Evolutionary conservation across 163 green algal genomes (phyloP).

Genomic region (Chlorella variabilis): DNA sequence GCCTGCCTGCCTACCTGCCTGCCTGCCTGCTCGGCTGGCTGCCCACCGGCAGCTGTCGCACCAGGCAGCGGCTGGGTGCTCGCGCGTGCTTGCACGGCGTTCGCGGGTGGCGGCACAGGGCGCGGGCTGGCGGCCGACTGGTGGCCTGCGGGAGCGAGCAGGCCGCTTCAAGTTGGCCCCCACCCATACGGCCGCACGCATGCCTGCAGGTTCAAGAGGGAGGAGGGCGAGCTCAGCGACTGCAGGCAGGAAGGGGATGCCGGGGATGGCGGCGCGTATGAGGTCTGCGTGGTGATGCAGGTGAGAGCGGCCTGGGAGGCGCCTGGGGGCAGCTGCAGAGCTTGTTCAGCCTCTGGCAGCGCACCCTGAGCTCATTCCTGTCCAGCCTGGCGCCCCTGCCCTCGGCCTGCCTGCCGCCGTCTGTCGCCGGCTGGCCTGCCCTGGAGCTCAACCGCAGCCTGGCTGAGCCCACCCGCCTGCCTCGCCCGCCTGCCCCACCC

Average conservation of each 20-base stretch:
- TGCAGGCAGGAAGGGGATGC: slow-evolving; percentile 1
- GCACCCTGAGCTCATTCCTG: neutral
- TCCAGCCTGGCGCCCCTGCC: too few relatives aligned
- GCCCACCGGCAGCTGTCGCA: neutral
- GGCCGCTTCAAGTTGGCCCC: neutral
- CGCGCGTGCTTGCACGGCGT: too few relatives aligned
- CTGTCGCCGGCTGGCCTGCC: too few relatives aligned
- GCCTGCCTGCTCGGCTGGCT: neutral
- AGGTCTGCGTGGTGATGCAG: neutral
- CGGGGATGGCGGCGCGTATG: neutral
- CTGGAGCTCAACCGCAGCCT: too few relatives aligned
- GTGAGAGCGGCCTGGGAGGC: neutral
- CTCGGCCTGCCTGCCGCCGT: too few relatives aligned
- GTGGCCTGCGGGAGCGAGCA: too few relatives aligned
- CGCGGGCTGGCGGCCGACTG: too few relatives aligned
- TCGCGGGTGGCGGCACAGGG: too few relatives aligned
- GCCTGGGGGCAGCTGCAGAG: too few relatives aligned
- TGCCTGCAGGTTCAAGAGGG: neutral
- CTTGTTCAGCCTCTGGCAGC: neutral
- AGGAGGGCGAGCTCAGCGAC: neutral
- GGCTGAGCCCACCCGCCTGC: too few relatives aligned
- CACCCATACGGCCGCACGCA: neutral
- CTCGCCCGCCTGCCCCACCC: too few relatives aligned
- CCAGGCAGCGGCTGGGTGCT: neutral
- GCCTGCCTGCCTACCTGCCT: too few relatives aligned